These are phyloP conservation scores for Sordariomycetes sp. DNA, from an alignment of 2,329 filamentous ascomycete genomes.

Conservation along the genomic window DNA sequence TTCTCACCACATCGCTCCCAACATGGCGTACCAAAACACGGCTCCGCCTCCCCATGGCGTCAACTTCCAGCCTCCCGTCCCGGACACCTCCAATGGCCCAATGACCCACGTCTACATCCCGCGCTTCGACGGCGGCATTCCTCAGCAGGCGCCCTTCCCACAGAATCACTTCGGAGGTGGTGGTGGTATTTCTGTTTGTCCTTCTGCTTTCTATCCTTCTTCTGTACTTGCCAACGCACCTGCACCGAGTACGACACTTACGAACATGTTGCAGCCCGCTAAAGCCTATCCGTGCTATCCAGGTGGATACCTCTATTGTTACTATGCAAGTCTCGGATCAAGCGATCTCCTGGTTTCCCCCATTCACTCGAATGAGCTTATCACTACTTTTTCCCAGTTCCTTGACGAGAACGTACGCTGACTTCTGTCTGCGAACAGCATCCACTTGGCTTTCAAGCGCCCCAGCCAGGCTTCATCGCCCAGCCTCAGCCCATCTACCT, in stretches of 20 bases:
- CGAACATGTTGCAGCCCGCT: conserved; percentile 5
- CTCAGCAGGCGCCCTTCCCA: conserved; percentile 1
- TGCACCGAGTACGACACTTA: neutral
- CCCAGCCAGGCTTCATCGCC: conserved; percentile 19
- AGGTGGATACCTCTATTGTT: conserved; percentile 12
- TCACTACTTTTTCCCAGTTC: neutral
- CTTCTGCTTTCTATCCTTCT: neutral
- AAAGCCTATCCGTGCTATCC: neutral
- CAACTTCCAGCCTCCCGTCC: conserved; percentile 50
- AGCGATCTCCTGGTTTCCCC: neutral
- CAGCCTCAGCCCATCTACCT: conserved; percentile 6
- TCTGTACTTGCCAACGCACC: neutral
- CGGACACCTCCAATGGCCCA: conserved; percentile 46
- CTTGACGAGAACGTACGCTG: too few relatives aligned
- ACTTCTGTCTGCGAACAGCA: conserved; percentile 1
- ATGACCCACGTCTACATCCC: conserved; percentile 47
- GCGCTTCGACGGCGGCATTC: conserved; percentile 32
- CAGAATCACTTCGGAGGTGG: too few relatives aligned
- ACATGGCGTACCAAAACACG: conserved; percentile 32
- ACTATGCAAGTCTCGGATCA: conserved; percentile 31
- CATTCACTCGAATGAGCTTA: neutral
- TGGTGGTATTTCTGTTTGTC: neutral
- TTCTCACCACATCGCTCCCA: conserved; percentile 9
- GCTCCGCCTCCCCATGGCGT: conserved; percentile 27
- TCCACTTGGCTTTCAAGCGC: conserved; percentile 14